These are phyloP conservation scores for Yamadazyma membranifaciens DNA, from an alignment of 1,139 yeast species.

Conservation along the genomic window DNA sequence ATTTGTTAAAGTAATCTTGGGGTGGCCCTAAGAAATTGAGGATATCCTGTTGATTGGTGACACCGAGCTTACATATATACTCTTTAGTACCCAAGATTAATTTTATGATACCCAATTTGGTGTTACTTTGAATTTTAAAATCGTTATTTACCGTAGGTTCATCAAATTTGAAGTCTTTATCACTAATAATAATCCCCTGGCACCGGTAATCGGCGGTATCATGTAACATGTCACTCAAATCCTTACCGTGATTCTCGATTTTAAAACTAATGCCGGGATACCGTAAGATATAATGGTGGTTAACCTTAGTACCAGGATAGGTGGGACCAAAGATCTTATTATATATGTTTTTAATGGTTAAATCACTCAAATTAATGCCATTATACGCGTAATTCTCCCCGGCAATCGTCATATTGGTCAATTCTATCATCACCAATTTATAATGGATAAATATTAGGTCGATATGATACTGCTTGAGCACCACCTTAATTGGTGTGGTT, in stretches of 20 bases:
- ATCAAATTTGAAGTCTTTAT: conserved; percentile 13
- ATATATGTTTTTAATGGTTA: conserved; percentile 42
- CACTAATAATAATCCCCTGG: conserved; percentile 33
- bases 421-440: conserved; percentile 44
- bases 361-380: conserved; percentile 19
- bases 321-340: conserved; percentile 64
- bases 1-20: conserved; percentile 49
- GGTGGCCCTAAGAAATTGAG: conserved; percentile 54
- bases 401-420: conserved; percentile 23
- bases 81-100: conserved; percentile 9
- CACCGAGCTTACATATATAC: conserved; percentile 27
- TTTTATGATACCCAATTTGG: conserved; percentile 14
- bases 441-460: conserved; percentile 42
- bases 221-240: conserved; percentile 25
- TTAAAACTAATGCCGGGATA: conserved; percentile 57
- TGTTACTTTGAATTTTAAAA: conserved; percentile 14
- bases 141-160: not conserved
- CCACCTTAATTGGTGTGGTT: conserved; percentile 32
- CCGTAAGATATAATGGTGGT: conserved; percentile 36
- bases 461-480: conserved; percentile 29
- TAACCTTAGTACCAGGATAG: conserved; percentile 47
- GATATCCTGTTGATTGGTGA: conserved; percentile 50
- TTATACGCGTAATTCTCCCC: conserved; percentile 26
- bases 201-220: conserved; percentile 38
- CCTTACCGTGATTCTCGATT: conserved; percentile 1